phyloP scores from a whole-genome alignment of 129 eudicot genomes.

The Daucus carota region DNA sequence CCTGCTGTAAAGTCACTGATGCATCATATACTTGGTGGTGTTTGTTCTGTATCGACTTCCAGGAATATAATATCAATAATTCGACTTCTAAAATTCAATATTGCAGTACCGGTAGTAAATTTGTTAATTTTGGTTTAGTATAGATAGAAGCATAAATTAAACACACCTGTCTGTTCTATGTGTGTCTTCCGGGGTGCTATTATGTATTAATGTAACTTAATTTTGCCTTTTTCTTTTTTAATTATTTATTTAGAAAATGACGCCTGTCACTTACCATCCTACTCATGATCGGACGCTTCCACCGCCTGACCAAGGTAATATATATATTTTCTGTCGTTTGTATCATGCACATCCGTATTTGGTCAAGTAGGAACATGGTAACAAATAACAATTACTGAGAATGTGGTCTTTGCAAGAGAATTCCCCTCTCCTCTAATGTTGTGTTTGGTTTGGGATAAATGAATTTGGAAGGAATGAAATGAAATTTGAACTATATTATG shows the following conservation, averaged over 20 bases:
- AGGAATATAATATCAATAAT: neutral
- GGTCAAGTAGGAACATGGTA: neutral
- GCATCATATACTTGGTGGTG: neutral
- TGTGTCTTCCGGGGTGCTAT: neutral
- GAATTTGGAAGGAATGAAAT: no score
- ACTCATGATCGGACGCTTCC: slow-evolving; percentile 85
- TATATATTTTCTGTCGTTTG: no score
- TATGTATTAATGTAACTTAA: neutral
- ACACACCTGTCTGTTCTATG: neutral
- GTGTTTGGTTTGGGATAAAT: no score
- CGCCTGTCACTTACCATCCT: slow-evolving; percentile 72
- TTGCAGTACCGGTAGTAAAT: neutral
- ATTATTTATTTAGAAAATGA: slow-evolving; percentile 71
- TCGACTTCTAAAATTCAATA: neutral
- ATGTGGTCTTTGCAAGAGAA: neutral
- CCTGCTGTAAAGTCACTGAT: neutral
- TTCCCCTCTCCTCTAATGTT: neutral
- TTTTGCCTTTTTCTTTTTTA: slow-evolving; percentile 12
- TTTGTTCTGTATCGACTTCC: neutral
- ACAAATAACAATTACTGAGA: neutral
- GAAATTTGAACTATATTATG: no score
- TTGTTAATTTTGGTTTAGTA: neutral
- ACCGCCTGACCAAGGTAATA: slow-evolving; percentile 85
- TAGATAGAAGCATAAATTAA: neutral
- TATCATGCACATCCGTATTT: neutral